Base-by-base conservation (phyloP, 257 asterid species). In the Primulina eburnea region DNA sequence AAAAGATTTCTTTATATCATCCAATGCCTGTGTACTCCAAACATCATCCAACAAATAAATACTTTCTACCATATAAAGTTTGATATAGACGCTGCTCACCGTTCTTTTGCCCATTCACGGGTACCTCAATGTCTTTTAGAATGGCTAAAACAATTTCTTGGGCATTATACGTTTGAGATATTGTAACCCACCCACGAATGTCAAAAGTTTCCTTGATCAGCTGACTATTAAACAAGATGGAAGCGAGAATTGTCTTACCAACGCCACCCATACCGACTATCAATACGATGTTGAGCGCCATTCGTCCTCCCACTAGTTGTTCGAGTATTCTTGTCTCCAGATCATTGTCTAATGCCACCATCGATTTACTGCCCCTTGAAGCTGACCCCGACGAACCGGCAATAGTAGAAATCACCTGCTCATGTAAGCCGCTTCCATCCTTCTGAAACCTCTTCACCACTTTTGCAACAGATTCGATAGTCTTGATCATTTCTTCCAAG, bases 41-140 rank as follows among this genome's bases (percentile, higher is more conserved):
- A 61, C 30, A 24, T 61, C 65, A 61, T 61, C 65, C 7, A 61
- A 21, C 35, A 29, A 21, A 29, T n/a, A 61, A 29, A 61, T 61
- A 61, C 8, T 6, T 61, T 53, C 17, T 61, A 61, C 17, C 17
- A 28, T 61, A 20, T 61, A 61, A 29, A 26, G 20, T 61, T 32
- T 29, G 28, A 32, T 61, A 21, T 16, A 61, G 9, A 8, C 29
- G 10, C 17, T 20, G 35, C 7, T 14, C 40, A 14, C 2, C 14
- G 1, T 21, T 6, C 30, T 4, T 6, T 6, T 59, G 2, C 9
- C 30, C 8, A 4, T 62, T 12, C n/a, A 28, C 5, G n/a, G 18
- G 7, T 20, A 33, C 10, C 9, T n/a, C 33, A 7, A 16, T 32
- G 6, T 4, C 28, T 8, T 30, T 12, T 4, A 59, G 6, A 59